Base-by-base conservation (phyloP, 768 basidiomycete genomes). In the Trametes cinnabarina region DNA sequence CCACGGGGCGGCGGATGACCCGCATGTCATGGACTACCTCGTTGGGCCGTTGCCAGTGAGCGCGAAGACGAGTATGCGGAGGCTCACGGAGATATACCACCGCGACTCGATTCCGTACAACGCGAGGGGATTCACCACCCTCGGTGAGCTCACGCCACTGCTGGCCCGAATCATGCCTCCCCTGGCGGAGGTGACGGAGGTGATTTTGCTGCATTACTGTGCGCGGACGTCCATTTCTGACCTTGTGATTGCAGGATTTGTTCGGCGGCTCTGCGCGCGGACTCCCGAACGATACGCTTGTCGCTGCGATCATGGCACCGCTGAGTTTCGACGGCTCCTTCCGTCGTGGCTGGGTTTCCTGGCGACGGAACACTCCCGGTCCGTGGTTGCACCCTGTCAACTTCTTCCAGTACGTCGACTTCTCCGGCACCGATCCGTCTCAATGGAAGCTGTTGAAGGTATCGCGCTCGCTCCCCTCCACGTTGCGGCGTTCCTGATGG, bases 301-400 rank as follows among this genome's bases (percentile, higher is more conserved):
- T 77, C 2, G 75, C 74, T 2, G 80, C 74, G 2, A 74, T 72
- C 2, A 69, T 67, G 35, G 83, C 78, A 0, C 85, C 85, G 2
- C 78, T 82, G 66, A 80, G 80, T 49, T 85, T 80, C 62, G 85
- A 86, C 62, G 85, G 85, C 7, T 71, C 75, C 14, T 86, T 83
- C 74, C 76, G 85, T 47, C 75, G 83, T 14, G 63, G 75, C 30
- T 84, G 83, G 84, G 60, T 82, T 26, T 73, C 74, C 12, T 81
- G 80, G 76, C 73, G 76, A 41, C 73, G 75, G 44, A 83, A 80
- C 61, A 66, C 72, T 1, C 74, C 84, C 4, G 83, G 82, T 0
- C 72, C 76, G 0, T 86, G 69, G 64, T 72, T 86, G n/a, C 80
- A 80, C 48, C 79, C 82, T 10, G 65, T 85, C 19, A 76, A 77